Conservation (phyloP, 495 filamentous ascomycete genomes). For the Aspergillus biplanus region DNA sequence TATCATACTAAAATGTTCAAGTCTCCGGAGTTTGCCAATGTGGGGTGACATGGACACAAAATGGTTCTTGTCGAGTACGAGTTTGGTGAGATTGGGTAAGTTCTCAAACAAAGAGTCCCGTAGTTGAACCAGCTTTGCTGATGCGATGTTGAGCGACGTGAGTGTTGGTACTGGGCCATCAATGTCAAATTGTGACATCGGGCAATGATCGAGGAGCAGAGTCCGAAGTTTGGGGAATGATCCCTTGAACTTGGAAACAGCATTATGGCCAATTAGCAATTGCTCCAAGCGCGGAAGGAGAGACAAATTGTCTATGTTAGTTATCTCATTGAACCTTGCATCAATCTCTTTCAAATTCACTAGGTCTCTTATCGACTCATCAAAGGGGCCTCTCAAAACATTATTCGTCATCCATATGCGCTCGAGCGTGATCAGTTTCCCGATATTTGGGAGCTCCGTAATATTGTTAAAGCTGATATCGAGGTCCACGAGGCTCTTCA, state of each 20-base stretch:
- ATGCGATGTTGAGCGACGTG: conserved; percentile 82
- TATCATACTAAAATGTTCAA: conserved; percentile 92
- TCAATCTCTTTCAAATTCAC: conserved; percentile 87
- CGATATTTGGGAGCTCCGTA: conserved; percentile 73
- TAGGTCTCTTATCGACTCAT: conserved; percentile 68
- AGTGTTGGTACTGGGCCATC: conserved; percentile 75
- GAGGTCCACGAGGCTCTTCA: conserved; percentile 85
- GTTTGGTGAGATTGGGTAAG: conserved; percentile 79
- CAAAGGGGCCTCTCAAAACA: conserved; percentile 72
- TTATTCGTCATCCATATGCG: conserved; percentile 97
- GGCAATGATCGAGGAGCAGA: conserved; percentile 87
- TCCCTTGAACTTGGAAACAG: conserved; percentile 82
- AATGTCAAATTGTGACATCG: conserved; percentile 89
- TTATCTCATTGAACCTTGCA: conserved; percentile 87
- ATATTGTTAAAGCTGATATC: conserved; percentile 98
- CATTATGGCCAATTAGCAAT: conserved; percentile 86
- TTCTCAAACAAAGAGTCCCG: conserved; percentile 85
- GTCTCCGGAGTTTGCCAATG: conserved; percentile 78
- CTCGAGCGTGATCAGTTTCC: conserved; percentile 76
- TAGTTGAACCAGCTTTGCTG: conserved; percentile 82
- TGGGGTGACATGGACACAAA: conserved; percentile 84
- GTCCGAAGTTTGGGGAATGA: conserved; percentile 82
- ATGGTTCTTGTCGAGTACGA: conserved; percentile 93
- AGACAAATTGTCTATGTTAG: conserved; percentile 81
- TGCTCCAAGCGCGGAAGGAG: conserved; percentile 84